phyloP scores from a whole-genome alignment of 2,329 filamentous ascomycete genomes.

The Aspergillus jensenii region DNA sequence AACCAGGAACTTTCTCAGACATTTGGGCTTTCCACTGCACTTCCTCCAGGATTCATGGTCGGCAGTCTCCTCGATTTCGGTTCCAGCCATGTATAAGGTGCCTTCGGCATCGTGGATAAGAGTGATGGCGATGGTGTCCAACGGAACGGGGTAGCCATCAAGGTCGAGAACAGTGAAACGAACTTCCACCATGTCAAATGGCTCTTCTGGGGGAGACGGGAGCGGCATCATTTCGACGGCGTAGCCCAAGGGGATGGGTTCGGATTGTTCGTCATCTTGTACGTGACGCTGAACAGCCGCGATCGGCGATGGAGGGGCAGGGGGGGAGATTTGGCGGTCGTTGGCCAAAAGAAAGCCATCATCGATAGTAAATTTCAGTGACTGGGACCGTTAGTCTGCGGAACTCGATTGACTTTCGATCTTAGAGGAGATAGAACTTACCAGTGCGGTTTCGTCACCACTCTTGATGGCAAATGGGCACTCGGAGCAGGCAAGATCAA shows the following conservation, averaged over 20 bases:
- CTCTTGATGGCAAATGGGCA: slow-evolving; percentile 42
- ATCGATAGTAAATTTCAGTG: slow-evolving; percentile 37
- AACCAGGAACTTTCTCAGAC: slow-evolving; percentile 38
- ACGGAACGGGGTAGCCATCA: slow-evolving; percentile 42
- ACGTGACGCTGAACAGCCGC: slow-evolving; percentile 35
- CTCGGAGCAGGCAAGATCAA: slow-evolving; percentile 38
- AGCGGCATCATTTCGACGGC: slow-evolving; percentile 41
- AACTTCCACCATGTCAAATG: slow-evolving; percentile 37
- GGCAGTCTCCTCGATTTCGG: slow-evolving; percentile 38
- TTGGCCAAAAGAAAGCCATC: slow-evolving; percentile 38
- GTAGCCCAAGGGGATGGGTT: slow-evolving; percentile 42
- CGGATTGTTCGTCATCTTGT: slow-evolving; percentile 36
- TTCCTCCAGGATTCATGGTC: slow-evolving; percentile 42
- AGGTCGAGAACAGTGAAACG: slow-evolving; percentile 49
- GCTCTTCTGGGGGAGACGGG: slow-evolving; percentile 29
- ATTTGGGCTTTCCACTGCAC: slow-evolving; percentile 42
- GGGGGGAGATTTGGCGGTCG: slow-evolving; percentile 40
- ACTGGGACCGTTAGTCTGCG: slow-evolving; percentile 21
- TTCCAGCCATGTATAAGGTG: slow-evolving; percentile 38
- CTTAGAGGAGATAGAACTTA: slow-evolving; percentile 21
- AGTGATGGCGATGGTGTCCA: slow-evolving; percentile 44
- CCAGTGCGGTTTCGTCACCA: slow-evolving; percentile 36
- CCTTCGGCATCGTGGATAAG: slow-evolving; percentile 37
- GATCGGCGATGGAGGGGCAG: slow-evolving; percentile 30
- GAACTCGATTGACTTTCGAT: background rate